Base-by-base conservation (phyloP, 257 asterid genomes). In the Asclepias syriaca region DNA sequence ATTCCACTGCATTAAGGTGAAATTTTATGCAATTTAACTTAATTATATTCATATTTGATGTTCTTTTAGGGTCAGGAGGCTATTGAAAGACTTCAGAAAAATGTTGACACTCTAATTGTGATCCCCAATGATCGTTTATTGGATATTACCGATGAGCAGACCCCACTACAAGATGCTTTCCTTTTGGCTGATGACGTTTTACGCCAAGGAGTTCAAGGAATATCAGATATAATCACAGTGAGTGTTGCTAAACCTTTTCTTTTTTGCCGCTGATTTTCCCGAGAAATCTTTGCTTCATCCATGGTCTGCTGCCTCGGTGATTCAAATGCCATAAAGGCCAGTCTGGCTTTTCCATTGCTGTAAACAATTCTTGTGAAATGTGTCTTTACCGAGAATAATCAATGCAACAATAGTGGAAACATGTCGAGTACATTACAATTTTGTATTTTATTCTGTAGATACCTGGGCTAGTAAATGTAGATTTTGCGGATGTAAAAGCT, bases 201-300 rank as follows among this genome's bases (percentile, higher is more conserved):
- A 72, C 96, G 96, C 59, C 99, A 92, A 78, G 99, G 99, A 65
- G 98, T 92, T 71, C 98, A 95, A 84, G 99, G 99, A 78, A 92
- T 95, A 77, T 88, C 99, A 51, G 99, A 95, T 84, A 90, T 95
- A 82, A 95, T 92, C 81, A 90, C 97, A 0, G 99, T 95, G 74
- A 79, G 88, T 75, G 27, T 66, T 43, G 72, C 53, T 69, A 27
- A 2, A 56, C 66, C 43, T 54, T 9, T 40, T 15, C 24, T 68
- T 68, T n/a, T 29, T 48, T 29, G 27, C 34, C 11, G 1, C 51
- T 2, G 7, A 43, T 71, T 45, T 57, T 43, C 50, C 49, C 27
- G 10, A 5, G 48, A 40, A 16, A 27, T 32, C 54, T 65, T 11
- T 51, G 54, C 13, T 63, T 55, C 32, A 6, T 55, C 21, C 64